phyloP scores from a whole-genome alignment of 1,284 basidiomycete genomes.

The Rugosomyces carneus region DNA sequence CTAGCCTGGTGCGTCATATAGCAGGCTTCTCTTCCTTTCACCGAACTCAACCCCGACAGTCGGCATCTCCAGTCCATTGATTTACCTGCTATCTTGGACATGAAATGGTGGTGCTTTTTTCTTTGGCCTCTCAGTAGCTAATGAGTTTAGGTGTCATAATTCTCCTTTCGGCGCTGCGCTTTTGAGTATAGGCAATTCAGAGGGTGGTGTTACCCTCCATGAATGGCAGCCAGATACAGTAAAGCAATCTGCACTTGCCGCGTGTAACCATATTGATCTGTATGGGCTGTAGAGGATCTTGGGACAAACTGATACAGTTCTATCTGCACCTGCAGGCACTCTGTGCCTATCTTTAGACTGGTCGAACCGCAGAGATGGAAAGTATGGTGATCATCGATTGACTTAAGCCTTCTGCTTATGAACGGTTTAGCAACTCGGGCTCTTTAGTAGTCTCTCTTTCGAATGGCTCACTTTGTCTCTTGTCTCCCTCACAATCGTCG shows the following conservation, averaged over 20 bases:
- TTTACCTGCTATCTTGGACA: slow-evolving; percentile 82
- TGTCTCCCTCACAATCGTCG: slow-evolving; percentile 40
- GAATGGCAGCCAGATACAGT: slow-evolving; percentile 51
- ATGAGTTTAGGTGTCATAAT: slow-evolving; percentile 48
- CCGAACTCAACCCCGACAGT: slow-evolving; percentile 30
- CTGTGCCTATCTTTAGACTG: slow-evolving; percentile 88
- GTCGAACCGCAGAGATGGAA: slow-evolving; percentile 54
- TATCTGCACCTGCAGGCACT: slow-evolving; percentile 50
- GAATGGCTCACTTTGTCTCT: slow-evolving; percentile 62
- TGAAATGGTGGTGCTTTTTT: slow-evolving; percentile 72
- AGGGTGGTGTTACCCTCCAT: slow-evolving; percentile 68
- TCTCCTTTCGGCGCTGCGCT: slow-evolving; percentile 35
- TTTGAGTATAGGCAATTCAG: slow-evolving; percentile 77
- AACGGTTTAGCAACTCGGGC: slow-evolving; percentile 36
- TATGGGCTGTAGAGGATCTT: slow-evolving; percentile 36
- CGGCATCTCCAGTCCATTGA: slow-evolving; percentile 62
- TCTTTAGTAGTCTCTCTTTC: slow-evolving; percentile 79
- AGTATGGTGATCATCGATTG: slow-evolving; percentile 20
- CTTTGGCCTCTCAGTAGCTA: background rate
- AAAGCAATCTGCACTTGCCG: background rate
- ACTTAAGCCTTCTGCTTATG: slow-evolving; percentile 6
- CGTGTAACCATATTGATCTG: background rate
- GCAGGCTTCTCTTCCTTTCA: background rate
- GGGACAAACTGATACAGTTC: slow-evolving; percentile 40
- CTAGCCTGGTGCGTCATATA: slow-evolving; percentile 11